A percentile compares a stretch with the other conserved stretches of the same genome.
These are phyloP conservation scores for Nicotiana sylvestris DNA, from an alignment of 257 asterid genomes.

Conservation along the genomic window DNA sequence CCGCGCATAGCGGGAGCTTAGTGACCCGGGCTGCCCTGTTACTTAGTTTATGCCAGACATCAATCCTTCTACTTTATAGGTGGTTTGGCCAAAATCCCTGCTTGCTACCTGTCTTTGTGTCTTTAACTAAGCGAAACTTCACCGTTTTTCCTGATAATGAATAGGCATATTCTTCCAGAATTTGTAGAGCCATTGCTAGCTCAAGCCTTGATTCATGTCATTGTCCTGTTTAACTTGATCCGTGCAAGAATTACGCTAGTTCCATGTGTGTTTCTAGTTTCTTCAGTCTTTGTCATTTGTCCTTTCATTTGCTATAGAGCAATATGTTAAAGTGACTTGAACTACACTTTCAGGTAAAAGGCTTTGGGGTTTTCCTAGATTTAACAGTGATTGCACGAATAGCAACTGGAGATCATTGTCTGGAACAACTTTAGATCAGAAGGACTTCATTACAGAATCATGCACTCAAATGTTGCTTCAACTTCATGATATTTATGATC, in stretches of 20 bases:
- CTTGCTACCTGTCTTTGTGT: not conserved
- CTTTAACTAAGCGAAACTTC: not conserved
- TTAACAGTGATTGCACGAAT: slow-evolving; percentile 52
- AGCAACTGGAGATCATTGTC: slow-evolving; percentile 47
- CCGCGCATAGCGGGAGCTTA: no score
- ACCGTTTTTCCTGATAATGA: not conserved
- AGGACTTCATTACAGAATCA: slow-evolving; percentile 52
- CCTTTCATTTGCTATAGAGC: not conserved
- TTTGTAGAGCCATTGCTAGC: not conserved
- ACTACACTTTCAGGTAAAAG: slow-evolving; percentile 41
- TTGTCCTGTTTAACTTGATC: not conserved
- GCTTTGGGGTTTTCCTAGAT: slow-evolving; percentile 54
- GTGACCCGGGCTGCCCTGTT: no score
- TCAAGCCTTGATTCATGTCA: not conserved
- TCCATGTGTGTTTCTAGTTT: not conserved
- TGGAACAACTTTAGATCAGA: slow-evolving; percentile 58
- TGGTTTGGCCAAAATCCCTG: not conserved
- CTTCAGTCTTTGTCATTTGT: not conserved
- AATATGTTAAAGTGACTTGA: not conserved
- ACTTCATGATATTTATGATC: slow-evolving; percentile 57
- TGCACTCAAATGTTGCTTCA: slow-evolving; percentile 66
- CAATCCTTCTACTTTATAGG: not conserved
- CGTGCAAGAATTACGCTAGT: not conserved
- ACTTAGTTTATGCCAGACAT: not conserved
- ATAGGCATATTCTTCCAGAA: not conserved